These are phyloP conservation scores for Rubroboletus pulcherrimus DNA, from an alignment of 768 basidiomycete species.

Conservation along the genomic window DNA sequence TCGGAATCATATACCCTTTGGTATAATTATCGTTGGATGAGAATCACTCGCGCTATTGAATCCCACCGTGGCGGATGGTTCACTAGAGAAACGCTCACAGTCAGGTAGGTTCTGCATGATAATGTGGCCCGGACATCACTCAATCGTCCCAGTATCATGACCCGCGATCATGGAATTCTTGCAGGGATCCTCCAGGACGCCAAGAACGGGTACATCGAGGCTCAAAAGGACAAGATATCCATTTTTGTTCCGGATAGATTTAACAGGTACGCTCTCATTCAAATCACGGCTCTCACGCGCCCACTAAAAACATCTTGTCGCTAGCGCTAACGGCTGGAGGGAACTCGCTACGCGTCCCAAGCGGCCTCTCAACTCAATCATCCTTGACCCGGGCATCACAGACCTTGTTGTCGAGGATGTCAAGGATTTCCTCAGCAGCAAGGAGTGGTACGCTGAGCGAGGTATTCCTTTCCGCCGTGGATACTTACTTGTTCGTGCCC, in stretches of 20 bases:
- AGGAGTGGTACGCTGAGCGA: slow-evolving; percentile 68
- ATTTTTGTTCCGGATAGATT: slow-evolving; percentile 50
- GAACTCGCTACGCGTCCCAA: slow-evolving; percentile 57
- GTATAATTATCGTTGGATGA: slow-evolving; percentile 33
- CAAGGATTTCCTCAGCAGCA: slow-evolving; percentile 63
- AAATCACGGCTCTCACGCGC: not conserved
- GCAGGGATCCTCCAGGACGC: slow-evolving; percentile 53
- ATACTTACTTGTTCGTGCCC: slow-evolving; percentile 52
- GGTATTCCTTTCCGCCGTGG: slow-evolving; percentile 82
- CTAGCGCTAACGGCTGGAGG: slow-evolving; percentile 44
- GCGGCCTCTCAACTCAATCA: slow-evolving; percentile 61
- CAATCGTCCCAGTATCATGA: slow-evolving; percentile 42
- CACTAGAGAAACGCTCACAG: slow-evolving; percentile 19
- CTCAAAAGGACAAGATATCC: slow-evolving; percentile 48
- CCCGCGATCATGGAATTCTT: slow-evolving; percentile 44
- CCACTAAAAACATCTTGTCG: slow-evolving; percentile 1
- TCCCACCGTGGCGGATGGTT: slow-evolving; percentile 16
- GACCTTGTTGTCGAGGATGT: slow-evolving; percentile 67
- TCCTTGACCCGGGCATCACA: slow-evolving; percentile 66
- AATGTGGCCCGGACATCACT: not conserved
- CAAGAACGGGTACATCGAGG: slow-evolving; percentile 47
- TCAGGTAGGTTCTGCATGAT: slow-evolving; percentile 15
- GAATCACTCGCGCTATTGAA: slow-evolving; percentile 20
- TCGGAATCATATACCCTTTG: slow-evolving; percentile 35
- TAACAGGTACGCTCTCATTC: slow-evolving; percentile 30